Base-by-base conservation (phyloP, 768 basidiomycete genomes). In the Suillus alpinus region DNA sequence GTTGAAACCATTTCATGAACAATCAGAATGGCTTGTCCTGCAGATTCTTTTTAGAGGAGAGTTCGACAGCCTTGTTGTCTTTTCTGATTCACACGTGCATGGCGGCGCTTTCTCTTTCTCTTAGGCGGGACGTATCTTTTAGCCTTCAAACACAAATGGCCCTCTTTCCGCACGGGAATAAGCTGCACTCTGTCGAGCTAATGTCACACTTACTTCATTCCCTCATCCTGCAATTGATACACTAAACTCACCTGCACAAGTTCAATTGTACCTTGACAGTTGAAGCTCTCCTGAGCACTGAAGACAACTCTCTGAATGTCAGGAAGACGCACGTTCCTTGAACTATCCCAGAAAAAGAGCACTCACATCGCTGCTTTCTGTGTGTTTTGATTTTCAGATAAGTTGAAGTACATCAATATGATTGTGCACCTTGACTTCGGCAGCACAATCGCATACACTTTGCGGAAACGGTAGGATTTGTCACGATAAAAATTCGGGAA, bases 1-100 rank as follows among this genome's bases (percentile, higher is more conserved):
- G 62, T 64, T 4, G 66, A 58, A 34, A 71, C 65, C 6, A 69
- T 74, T 44, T 32, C 69, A 10, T 74, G 58, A 59, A 60, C 36
- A n/a, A 53, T 16, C 36, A 10, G 23, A 40, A 18, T 39, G 6
- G 18, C 16, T 7, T 39, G 10, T 39, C 26, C 16, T 50, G 31
- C 18, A 32, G 6, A 32, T 2, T 32, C 29, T 39, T 16, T 26
- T 23, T 16, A 39, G 16, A 7, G 16, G 37, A 9, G 26, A 39
- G 23, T 55, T 39, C 16, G 26, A 2, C 6, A 29, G 10, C 16
- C 16, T 23, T 55, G 23, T 26, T 12, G 26, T 9, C 2, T 18
- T 29, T 3, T 36, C 14, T 53, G 20, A 36, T 14, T 14, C 14
- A 53, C 14, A 9, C n/a, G 20, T 52, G 14, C 34, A 23, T 31